A percentile compares a stretch with the other conserved stretches of the same genome.
These are phyloP conservation scores for Russula emetica DNA, from an alignment of 768 basidiomycete species.

Conservation along the genomic window DNA sequence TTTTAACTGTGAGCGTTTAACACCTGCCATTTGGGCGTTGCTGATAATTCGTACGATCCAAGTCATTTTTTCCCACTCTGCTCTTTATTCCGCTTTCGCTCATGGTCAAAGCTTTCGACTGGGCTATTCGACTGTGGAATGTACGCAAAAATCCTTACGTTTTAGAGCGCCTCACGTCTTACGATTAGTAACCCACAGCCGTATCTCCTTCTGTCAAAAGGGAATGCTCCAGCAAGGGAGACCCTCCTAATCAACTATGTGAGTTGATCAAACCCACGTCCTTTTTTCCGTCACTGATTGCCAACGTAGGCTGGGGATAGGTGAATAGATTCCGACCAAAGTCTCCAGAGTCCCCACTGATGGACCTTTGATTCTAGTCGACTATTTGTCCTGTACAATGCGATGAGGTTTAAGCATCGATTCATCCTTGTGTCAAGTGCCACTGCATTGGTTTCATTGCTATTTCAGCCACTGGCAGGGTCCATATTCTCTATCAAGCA, in stretches of 20 bases:
- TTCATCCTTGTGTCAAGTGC: conserved; percentile 51
- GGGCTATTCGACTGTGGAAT: conserved; percentile 54
- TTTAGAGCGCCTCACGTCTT: neutral
- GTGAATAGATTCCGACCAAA: conserved; percentile 3
- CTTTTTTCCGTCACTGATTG: neutral
- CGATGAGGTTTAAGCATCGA: conserved; percentile 50
- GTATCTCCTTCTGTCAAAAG: conserved; percentile 53
- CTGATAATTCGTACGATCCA: conserved; percentile 2
- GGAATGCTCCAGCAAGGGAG: conserved; percentile 50
- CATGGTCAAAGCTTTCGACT: conserved; percentile 51
- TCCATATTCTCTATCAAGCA: conserved; percentile 34
- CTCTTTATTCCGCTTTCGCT: conserved; percentile 47
- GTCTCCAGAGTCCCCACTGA: neutral
- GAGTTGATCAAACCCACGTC: conserved; percentile 27
- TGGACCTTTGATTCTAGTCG: conserved; percentile 5
- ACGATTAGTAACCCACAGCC: conserved; percentile 41
- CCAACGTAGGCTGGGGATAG: conserved; percentile 10
- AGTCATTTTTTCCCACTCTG: conserved; percentile 59
- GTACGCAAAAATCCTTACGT: conserved; percentile 35
- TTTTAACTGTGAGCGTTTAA: conserved; percentile 41
- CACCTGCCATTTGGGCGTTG: neutral
- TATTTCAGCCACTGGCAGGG: conserved; percentile 57
- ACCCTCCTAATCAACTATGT: conserved; percentile 67
- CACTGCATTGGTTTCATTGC: conserved; percentile 42
- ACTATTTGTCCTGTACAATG: conserved; percentile 30